These are phyloP conservation scores for Lathyrus oleraceus DNA, from an alignment of 306 rosid genomes.

Conservation along the genomic window DNA sequence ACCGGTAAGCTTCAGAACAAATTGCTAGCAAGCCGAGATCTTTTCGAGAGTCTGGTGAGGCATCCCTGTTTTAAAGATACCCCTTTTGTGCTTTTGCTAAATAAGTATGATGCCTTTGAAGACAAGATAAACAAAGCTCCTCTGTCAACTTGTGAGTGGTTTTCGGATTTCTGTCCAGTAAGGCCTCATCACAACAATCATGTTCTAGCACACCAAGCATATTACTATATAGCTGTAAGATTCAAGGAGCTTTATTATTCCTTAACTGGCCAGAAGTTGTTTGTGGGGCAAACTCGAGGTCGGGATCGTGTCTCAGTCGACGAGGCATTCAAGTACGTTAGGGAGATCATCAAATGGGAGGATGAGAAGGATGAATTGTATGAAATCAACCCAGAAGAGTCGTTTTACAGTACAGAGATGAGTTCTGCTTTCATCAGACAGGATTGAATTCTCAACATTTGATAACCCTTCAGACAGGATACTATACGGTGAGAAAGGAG, in stretches of 20 bases:
- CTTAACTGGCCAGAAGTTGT: constrained; percentile 65
- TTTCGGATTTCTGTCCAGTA: constrained; percentile 72
- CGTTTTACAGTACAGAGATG: constrained; percentile 73
- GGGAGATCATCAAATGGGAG: constrained; percentile 86
- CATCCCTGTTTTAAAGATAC: constrained; percentile 74
- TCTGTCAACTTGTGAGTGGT: constrained; percentile 82
- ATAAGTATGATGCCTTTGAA: constrained; percentile 79
- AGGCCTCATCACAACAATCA: constrained; percentile 64
- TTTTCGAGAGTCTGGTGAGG: constrained; percentile 74
- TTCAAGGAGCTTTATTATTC: constrained; percentile 77
- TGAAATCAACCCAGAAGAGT: constrained; percentile 60
- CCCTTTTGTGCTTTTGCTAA: constrained; percentile 73
- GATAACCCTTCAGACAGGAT: constrained; percentile 18
- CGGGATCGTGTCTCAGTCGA: constrained; percentile 69
- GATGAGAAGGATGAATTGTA: constrained; percentile 70
- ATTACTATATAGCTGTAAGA: constrained; percentile 70
- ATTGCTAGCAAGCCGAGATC: constrained; percentile 72
- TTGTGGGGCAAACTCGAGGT: constrained; percentile 68
- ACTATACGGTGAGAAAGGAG: constrained; percentile 12
- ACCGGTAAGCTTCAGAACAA: constrained; percentile 56
- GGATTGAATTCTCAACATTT: constrained; percentile 46
- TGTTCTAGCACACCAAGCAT: constrained; percentile 78
- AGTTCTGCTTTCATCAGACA: constrained; percentile 59
- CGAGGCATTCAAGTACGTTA: constrained; percentile 68
- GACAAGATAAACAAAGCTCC: constrained; percentile 69